These are phyloP conservation scores for Leccinum boreale DNA, from an alignment of 768 basidiomycete genomes.

Conservation along the genomic window DNA sequence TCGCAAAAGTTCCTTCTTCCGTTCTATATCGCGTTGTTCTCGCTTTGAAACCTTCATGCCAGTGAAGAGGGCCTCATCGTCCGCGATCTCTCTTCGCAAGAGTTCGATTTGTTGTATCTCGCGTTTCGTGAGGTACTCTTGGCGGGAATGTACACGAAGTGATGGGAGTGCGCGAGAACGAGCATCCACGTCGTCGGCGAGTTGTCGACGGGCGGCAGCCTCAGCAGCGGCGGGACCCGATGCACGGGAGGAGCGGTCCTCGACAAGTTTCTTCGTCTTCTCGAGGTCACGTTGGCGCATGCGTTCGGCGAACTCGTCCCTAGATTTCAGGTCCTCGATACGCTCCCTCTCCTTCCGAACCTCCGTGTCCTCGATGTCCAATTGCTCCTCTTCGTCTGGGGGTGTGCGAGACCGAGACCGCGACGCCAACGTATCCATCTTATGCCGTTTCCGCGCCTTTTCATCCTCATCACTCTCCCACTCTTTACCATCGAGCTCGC, in stretches of 20 bases:
- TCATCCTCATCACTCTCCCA: conserved; percentile 95
- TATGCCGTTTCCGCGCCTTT: conserved; percentile 60
- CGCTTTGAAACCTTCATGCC: conserved; percentile 89
- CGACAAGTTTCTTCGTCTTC: conserved; percentile 85
- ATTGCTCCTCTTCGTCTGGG: conserved; percentile 35
- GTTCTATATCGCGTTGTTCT: conserved; percentile 77
- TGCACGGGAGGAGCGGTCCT: conserved; percentile 82
- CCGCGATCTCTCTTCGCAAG: conserved; percentile 86
- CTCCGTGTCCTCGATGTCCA: conserved; percentile 74
- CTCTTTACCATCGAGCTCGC: conserved; percentile 76
- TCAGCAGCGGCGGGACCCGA: conserved; percentile 71
- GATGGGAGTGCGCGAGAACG: conserved; percentile 57
- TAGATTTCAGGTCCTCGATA: conserved; percentile 73
- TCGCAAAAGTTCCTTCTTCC: conserved; percentile 87
- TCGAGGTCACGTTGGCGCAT: conserved; percentile 80
- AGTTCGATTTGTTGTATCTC: conserved; percentile 96
- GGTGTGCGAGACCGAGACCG: conserved; percentile 23
- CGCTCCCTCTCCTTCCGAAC: conserved; percentile 69
- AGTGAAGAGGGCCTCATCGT: conserved; percentile 86
- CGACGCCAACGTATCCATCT: conserved; percentile 40
- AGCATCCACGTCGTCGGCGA: conserved; percentile 76
- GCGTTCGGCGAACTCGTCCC: conserved; percentile 92
- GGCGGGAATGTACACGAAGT: conserved; percentile 83
- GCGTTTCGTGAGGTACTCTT: conserved; percentile 95
- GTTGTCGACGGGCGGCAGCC: conserved; percentile 71